These are phyloP conservation scores for Ulvella scutata DNA, from an alignment of 139 green algal species.

Conservation along the genomic window DNA sequence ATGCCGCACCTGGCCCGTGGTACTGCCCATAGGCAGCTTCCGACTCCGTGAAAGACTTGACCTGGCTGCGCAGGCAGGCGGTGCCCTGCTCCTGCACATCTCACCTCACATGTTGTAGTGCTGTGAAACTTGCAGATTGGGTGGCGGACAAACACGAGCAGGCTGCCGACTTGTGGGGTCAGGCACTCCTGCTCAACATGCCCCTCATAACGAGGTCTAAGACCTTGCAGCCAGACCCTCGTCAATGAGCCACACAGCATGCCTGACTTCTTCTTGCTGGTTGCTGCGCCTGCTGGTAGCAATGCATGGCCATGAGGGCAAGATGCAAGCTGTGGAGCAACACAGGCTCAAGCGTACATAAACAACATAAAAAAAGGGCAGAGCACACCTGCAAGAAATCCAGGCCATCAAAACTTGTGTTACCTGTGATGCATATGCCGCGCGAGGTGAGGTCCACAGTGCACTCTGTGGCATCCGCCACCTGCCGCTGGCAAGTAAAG, in stretches of 20 bases:
- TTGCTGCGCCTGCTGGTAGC: too few species aligned
- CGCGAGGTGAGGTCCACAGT: constrained; percentile 1
- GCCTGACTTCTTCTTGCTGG: too few species aligned
- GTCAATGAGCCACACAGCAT: too few species aligned
- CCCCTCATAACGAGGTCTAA: too few species aligned
- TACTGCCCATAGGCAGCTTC: background rate
- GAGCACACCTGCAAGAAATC: background rate
- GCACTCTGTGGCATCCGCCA: background rate
- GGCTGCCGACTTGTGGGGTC: too few species aligned
- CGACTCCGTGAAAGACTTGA: background rate
- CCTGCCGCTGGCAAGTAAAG: background rate
- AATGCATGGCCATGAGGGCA: too few species aligned
- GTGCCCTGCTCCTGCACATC: background rate
- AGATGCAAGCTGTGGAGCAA: too few species aligned
- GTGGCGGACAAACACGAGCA: too few species aligned
- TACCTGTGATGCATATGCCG: background rate
- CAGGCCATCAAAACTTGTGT: background rate
- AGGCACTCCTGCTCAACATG: too few species aligned
- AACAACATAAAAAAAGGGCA: too few species aligned
- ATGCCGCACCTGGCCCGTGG: background rate
- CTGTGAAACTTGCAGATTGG: background rate
- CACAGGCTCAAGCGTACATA: too few species aligned
- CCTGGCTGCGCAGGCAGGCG: background rate
- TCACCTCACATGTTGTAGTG: background rate
- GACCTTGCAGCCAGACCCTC: too few species aligned